Base-by-base conservation (phyloP, 208 protist genomes). In the Leishmania aethiopica region DNA sequence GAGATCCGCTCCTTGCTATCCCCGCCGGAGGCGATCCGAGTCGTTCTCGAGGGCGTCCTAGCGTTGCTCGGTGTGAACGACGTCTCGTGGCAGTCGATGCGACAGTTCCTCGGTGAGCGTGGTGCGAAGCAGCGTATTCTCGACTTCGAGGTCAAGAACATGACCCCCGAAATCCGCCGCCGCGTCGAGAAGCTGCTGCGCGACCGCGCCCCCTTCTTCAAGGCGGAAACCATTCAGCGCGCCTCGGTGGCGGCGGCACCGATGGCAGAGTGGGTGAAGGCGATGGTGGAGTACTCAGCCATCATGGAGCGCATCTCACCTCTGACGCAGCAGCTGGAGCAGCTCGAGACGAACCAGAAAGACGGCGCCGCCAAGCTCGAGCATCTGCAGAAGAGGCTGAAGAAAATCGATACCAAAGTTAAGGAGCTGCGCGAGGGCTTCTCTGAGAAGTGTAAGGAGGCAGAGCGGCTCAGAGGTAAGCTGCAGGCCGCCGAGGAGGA, bases 251-350 rank as follows among this genome's bases (percentile, higher is more conserved):
- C 99, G 0, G 98, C 98, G 22, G 97, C 97, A 15, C 98, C 99
- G 79, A 96, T 99, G 86, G 99, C 99, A 19, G 91, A 94, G 79
- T 99, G 99, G 99, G 98, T 99, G 28, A 98, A 96, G 84, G 99
- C 99, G 17, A 98, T 98, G 88, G 79, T 99, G 3, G 84, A 98
- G 82, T 99, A 99, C 94, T 91, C 98, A 37, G 90, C 88, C 49
- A 99, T 99, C 66, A 92, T 99, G 78, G 92, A 99, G 72, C 87
- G 94, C 71, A 97, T 98, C 67, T 88, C 90, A 22, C 97, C 97
- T 17, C 91, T 99, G 22, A 95, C 92, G 35, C 62, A 81, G 22
- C 92, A 98, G 88, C 82, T 98, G n/a, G 86, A 96, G 59, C 81
- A 96, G 78, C 89, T 98, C 17, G 93, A 97, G 84, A 67, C 71